A percentile compares a stretch with the other conserved stretches of the same genome.
These are phyloP conservation scores for Tolypocladium ophioglossoides DNA, from an alignment of 2,329 filamentous ascomycete genomes.

Conservation along the genomic window DNA sequence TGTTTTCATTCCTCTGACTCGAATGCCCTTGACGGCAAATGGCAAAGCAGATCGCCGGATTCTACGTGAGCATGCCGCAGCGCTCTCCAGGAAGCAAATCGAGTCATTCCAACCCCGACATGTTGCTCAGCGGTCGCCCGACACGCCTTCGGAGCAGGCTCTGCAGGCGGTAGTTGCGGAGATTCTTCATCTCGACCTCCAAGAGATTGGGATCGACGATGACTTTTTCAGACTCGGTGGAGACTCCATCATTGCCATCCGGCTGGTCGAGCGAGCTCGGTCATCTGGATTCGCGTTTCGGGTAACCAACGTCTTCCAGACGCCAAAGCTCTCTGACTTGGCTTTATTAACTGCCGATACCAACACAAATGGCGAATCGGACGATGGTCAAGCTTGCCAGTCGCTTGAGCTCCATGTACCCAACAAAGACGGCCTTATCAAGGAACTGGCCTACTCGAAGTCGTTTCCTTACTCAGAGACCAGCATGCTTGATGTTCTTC, in stretches of 20 bases:
- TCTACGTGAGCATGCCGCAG: not conserved
- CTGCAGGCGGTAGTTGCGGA: not conserved
- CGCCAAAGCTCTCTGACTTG: not conserved
- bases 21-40: not conserved
- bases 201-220: slow-evolving; percentile 2
- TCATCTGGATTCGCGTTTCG: slow-evolving; percentile 2
- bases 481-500: slow-evolving; percentile 1
- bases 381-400: not conserved
- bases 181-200: not conserved
- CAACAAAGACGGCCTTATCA: not conserved
- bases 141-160: not conserved
- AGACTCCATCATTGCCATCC: slow-evolving; percentile 16
- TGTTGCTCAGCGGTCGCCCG: not conserved
- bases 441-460: not conserved
- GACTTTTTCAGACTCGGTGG: slow-evolving; percentile 5
- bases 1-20: slow-evolving; percentile 1
- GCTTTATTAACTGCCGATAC: not conserved
- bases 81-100: not conserved
- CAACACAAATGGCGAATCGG: not conserved
- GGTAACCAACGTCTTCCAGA: slow-evolving; percentile 2
- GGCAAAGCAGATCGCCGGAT: slow-evolving; percentile 1
- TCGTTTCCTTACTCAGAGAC: not conserved
- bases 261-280: slow-evolving; percentile 1
- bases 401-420: not conserved
- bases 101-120: not conserved